Base-by-base conservation (phyloP, 2,329 filamentous ascomycete species). In the Colletotrichum spaethianum region DNA sequence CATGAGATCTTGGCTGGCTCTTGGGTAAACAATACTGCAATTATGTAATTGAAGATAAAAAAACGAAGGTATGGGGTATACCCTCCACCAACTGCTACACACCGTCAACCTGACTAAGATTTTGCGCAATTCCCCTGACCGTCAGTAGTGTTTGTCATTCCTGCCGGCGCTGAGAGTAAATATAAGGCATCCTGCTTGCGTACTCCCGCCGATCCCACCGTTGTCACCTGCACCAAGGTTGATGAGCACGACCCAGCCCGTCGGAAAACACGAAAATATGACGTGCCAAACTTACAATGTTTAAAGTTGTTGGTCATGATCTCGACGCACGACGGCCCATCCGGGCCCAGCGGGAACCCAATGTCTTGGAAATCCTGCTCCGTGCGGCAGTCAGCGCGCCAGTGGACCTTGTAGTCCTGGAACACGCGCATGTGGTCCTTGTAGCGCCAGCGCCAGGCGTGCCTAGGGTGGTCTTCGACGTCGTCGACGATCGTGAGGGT, bases 401-500 rank as follows among this genome's bases (percentile, higher is more conserved):
- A 50, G 31, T 50, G 31, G n/a, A 62, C 59, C 59, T 62, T 62
- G n/a, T 26, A 62, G 16, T 62, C 59, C 31, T 23, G 20, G 14
- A 26, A 20, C 2, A 26, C 26, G 1, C 8, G 4, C 6, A 18
- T 18, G 2, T 5, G 7, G 16, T 62, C 59, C 14, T 23, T 38
- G 59, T 38, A 28, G 42, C 59, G 59, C 44, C 31, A 50, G 31
- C 44, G 59, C 59, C 59, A 62, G 20, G 59, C 31, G 18, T 50
- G 44, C 7, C 50, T 28, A 9, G 59, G 59, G n/a, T 62, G 59
- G 8, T 26, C 16, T n/a, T 26, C 23, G 18, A 50, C 44, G 18
- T 62, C 59, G n/a, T 62, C 59, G 2, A 62, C 44, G n/a, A 33
- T n/a, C 7, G 59, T 62, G n/a, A 62, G 28, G n/a, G 42, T 62